phyloP scores from a whole-genome alignment of 805 yeast genomes.

The Limtongozyma cylindracea region DNA sequence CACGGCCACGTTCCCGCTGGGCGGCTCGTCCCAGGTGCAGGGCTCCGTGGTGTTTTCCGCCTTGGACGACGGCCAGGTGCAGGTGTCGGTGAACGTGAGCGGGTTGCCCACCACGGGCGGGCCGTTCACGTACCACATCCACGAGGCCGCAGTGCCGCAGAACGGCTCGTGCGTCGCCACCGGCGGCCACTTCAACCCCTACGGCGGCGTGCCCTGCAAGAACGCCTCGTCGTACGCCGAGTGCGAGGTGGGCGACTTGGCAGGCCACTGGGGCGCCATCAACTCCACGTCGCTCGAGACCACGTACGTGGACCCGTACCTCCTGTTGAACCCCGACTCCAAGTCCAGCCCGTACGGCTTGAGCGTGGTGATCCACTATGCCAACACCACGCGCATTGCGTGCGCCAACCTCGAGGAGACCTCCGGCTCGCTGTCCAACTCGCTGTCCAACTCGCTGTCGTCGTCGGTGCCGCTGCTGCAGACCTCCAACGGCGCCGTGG shows the following conservation, averaged over 20 bases:
- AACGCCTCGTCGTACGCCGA: slow-evolving; percentile 4
- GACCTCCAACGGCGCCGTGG: too few species aligned
- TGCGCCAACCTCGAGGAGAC: slow-evolving; percentile 19
- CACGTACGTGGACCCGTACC: slow-evolving; percentile 7
- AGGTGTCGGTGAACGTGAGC: slow-evolving; percentile 8
- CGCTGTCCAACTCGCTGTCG: too few species aligned
- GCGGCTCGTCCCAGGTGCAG: too few species aligned
- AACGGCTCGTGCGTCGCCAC: slow-evolving; percentile 11
- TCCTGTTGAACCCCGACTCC: slow-evolving; percentile 8
- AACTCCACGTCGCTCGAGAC: slow-evolving; percentile 6
- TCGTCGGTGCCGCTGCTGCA: too few species aligned
- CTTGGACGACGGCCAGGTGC: slow-evolving; percentile 9
- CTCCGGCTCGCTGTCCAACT: too few species aligned
- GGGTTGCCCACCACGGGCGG: slow-evolving; percentile 12
- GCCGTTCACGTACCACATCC: slow-evolving; percentile 15
- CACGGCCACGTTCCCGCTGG: slow-evolving; percentile 5
- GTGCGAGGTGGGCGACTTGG: slow-evolving; percentile 12
- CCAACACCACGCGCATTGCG: slow-evolving; percentile 9
- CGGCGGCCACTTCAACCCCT: slow-evolving; percentile 12
- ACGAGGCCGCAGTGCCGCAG: slow-evolving; percentile 11
- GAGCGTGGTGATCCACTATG: slow-evolving; percentile 12
- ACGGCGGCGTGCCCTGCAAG: slow-evolving; percentile 7
- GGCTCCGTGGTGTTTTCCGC: slow-evolving; percentile 9
- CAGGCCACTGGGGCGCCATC: slow-evolving; percentile 13
- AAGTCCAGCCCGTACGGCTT: slow-evolving; percentile 7